Conservation (phyloP, 2,329 filamentous ascomycete genomes). For the Lachnellula cervina region DNA sequence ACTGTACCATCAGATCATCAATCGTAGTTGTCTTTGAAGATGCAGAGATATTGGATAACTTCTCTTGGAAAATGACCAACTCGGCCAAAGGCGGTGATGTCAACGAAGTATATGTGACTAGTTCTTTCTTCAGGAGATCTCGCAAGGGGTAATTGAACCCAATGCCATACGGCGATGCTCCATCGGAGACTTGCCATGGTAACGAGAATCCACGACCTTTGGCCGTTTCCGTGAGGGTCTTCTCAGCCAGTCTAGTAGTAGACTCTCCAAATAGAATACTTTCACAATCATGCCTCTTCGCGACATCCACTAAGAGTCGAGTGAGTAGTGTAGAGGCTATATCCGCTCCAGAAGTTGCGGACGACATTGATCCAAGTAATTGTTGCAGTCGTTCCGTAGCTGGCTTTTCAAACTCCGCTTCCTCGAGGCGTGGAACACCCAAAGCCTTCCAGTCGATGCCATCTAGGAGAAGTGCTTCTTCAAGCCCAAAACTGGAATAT, state of each 20-base stretch:
- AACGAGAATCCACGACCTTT: conserved; percentile 84
- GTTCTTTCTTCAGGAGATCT: conserved; percentile 79
- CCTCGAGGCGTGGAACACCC: conserved; percentile 11
- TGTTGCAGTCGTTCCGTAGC: conserved; percentile 38
- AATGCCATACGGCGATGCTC: conserved; percentile 34
- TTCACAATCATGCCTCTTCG: conserved; percentile 55
- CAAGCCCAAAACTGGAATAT: conserved; percentile 60
- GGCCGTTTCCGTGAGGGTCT: conserved; percentile 79
- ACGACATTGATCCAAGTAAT: conserved; percentile 56
- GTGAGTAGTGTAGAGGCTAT: conserved; percentile 65
- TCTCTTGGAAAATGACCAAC: conserved; percentile 40
- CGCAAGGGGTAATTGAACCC: conserved; percentile 72
- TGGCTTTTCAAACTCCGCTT: conserved; percentile 11
- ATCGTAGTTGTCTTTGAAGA: conserved; percentile 70
- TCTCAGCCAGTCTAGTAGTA: conserved; percentile 81
- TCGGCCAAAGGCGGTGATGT: conserved; percentile 46
- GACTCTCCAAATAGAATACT: conserved; percentile 78
- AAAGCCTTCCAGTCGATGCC: conserved; percentile 52
- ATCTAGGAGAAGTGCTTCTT: conserved; percentile 50
- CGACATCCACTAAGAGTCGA: conserved; percentile 64
- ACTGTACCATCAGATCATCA: conserved; percentile 82
- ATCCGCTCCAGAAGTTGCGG: conserved; percentile 72
- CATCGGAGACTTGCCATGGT: conserved; percentile 78
- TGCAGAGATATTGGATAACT: conserved; percentile 29
- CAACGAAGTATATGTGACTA: conserved; percentile 60